Evolutionary conservation across 106 monocot species (phyloP).

Genomic region (Allium sativum): DNA sequence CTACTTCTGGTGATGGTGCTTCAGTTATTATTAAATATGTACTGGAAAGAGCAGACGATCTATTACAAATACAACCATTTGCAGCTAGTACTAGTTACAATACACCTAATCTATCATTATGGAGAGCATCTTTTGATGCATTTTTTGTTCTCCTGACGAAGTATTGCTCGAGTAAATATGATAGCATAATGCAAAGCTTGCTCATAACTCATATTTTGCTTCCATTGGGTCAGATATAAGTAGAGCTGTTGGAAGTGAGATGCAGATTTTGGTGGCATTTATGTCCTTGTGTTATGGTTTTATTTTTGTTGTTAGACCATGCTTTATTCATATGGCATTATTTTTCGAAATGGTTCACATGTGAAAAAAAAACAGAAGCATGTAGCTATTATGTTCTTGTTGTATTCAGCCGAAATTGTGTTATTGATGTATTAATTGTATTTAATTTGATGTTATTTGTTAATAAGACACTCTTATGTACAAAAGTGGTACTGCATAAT

Average conservation of each 20-base stretch:
- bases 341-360: no score
- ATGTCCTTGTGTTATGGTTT: background rate
- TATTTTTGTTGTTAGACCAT: no score
- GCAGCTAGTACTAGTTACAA: slow-evolving; percentile 9
- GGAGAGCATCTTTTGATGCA: slow-evolving; percentile 40
- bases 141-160: slow-evolving; percentile 36
- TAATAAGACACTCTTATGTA: no score
- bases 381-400: no score
- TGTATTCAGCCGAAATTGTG: no score
- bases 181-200: slow-evolving; percentile 22
- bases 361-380: no score
- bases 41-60: slow-evolving; percentile 25
- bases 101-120: slow-evolving; percentile 15
- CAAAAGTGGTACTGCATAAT: no score
- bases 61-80: slow-evolving; percentile 11
- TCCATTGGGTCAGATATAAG: slow-evolving; percentile 16
- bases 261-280: slow-evolving; percentile 10
- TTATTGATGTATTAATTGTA: no score
- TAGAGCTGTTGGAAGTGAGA: slow-evolving; percentile 39
- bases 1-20: slow-evolving; percentile 36
- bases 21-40: slow-evolving; percentile 32
- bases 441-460: no score
- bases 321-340: no score
- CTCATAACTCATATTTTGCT: slow-evolving; percentile 4
- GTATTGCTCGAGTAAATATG: slow-evolving; percentile 32